Base-by-base conservation (phyloP, 2,329 filamentous ascomycete species). In the Rhytidhysteron rufulum region DNA sequence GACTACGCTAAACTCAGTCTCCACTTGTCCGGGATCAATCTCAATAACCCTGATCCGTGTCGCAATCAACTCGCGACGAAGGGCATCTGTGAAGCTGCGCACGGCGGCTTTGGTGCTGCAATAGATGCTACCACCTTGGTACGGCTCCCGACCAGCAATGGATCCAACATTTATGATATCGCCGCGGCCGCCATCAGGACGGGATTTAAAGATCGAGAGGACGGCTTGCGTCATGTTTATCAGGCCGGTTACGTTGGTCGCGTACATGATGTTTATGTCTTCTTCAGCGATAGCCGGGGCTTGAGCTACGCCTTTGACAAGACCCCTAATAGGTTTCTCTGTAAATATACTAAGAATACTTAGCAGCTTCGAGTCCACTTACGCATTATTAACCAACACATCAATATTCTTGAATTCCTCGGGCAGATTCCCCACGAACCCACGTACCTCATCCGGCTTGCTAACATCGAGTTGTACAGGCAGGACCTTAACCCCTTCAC, bases 191-290 rank as follows among this genome's bases (percentile, higher is more conserved):
- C 86, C 84, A 41, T 91, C 77, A 17, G 68, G 45, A 50, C 73
- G 60, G 54, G 79, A 74, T 67, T 88, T 85, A 75, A 90, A 94
- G 62, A 89, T 82, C 38, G 86, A 82, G 15, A 97, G 70, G 44
- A 96, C 75, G 33, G 87, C 87, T 73, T 98, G 93, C 1, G 93
- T 97, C 85, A 97, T 88, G 73, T 91, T 87, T 72, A 98, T 93
- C 24, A 98, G 75, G 20, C 93, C 93, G 2, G 86, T 93, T 38
- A 97, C 90, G 64, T 98, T 98, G 43, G 93, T 97, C 34, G 79
- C 71, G 62, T 96, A 88, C 89, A 97, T 96, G 63, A 83, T 59
- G 55, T 85, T 76, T 55, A 96, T 85, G 69, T 98, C 91, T 43
- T 83, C 82, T 56, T 86, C 77, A 13, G 75, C 77, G 61, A 98